Conservation (phyloP, 257 asterid species). For the Nicotiana obtusifolia region DNA sequence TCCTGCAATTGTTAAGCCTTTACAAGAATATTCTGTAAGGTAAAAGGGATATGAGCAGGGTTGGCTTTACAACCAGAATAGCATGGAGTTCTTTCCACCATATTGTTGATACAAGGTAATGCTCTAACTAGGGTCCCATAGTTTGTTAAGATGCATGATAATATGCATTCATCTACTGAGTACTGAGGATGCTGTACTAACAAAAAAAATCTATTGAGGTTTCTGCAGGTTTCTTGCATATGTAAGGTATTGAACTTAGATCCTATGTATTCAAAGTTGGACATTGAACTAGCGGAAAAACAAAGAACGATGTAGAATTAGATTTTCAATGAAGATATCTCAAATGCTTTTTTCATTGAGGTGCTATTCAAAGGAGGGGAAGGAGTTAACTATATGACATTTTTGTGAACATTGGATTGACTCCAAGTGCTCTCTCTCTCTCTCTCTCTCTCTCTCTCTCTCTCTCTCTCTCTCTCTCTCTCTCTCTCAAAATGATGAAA, state of each 20-base stretch:
- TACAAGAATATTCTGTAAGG: neutral
- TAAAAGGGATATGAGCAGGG: neutral
- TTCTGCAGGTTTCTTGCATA: neutral
- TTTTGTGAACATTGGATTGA: neutral
- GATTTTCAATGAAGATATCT: constrained; percentile 1
- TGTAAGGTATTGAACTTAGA: neutral
- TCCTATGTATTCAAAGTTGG: neutral
- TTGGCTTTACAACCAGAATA: neutral
- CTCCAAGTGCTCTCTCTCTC: neutral
- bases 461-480: neutral
- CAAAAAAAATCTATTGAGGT: neutral
- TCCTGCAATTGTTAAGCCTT: neutral
- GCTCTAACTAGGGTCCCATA: neutral
- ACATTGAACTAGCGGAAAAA: neutral
- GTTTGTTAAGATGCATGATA: neutral
- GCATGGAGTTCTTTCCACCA: neutral
- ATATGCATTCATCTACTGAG: neutral
- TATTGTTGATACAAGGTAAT: neutral
- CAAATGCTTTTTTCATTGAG: neutral
- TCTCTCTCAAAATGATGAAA: neutral
- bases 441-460: neutral
- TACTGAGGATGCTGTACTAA: neutral
- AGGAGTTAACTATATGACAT: neutral
- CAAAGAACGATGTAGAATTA: neutral
- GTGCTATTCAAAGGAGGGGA: neutral